These are phyloP conservation scores for Euphorbia tirucalli DNA, from an alignment of 345 rosid species.

Conservation along the genomic window DNA sequence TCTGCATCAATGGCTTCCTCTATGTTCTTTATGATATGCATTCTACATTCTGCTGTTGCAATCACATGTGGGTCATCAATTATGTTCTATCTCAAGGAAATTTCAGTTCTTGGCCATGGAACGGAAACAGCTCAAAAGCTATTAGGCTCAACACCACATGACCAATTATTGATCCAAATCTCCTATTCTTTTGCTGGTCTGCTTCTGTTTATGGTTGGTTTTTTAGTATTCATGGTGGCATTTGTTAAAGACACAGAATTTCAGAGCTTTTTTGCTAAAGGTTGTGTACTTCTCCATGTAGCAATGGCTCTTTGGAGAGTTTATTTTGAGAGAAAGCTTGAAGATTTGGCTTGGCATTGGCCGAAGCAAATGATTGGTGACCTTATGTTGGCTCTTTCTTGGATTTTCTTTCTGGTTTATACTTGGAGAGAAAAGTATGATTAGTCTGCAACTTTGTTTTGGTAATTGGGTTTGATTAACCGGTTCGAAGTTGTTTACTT, in stretches of 20 bases:
- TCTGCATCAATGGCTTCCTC: constrained; percentile 24
- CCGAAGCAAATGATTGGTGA: constrained; percentile 43
- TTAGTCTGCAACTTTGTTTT: neutral
- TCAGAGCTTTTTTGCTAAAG: constrained; percentile 43
- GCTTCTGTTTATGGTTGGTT: constrained; percentile 36
- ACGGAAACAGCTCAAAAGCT: constrained; percentile 34
- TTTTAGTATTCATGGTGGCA: constrained; percentile 42
- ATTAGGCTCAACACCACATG: constrained; percentile 41
- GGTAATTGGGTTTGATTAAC: no score
- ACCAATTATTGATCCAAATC: constrained; percentile 36
- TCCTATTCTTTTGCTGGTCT: constrained; percentile 45
- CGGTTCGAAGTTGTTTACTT: no score
- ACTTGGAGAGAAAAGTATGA: constrained; percentile 45
- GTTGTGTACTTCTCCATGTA: constrained; percentile 37
- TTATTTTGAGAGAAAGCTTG: constrained; percentile 38
- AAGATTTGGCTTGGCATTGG: constrained; percentile 48
- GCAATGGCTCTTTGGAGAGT: constrained; percentile 46
- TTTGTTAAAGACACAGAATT: constrained; percentile 36
- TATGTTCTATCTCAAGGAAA: constrained; percentile 43
- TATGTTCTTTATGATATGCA: constrained; percentile 38
- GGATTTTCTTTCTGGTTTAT: constrained; percentile 39
- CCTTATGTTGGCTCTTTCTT: constrained; percentile 36
- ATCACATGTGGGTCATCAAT: constrained; percentile 33
- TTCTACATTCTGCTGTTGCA: constrained; percentile 34
- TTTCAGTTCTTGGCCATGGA: constrained; percentile 34